Evolutionary conservation across 1,139 yeast species (phyloP).

Genomic region (Lizanozyma gosingica): DNA sequence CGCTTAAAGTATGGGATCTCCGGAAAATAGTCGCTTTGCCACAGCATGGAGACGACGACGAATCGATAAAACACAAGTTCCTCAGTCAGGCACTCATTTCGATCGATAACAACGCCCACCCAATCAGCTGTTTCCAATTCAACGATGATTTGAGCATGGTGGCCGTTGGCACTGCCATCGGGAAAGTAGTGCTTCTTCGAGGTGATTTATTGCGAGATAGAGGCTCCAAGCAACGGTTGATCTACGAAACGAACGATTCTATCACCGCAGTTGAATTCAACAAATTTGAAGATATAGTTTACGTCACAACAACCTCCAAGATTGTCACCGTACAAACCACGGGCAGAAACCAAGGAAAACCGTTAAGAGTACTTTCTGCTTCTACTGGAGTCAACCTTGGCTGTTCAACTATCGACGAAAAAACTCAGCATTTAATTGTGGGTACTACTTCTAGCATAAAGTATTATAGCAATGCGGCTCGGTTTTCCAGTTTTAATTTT

Average conservation of each 20-base stretch:
- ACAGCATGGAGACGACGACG: slow-evolving; percentile 31
- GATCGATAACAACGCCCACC: slow-evolving; percentile 59
- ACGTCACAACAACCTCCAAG: slow-evolving; percentile 61
- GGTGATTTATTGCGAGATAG: slow-evolving; percentile 87
- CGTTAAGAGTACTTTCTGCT: slow-evolving; percentile 54
- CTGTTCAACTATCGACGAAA: slow-evolving; percentile 43
- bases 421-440: slow-evolving; percentile 37
- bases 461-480: slow-evolving; percentile 46
- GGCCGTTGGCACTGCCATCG: slow-evolving; percentile 83
- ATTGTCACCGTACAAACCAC: slow-evolving; percentile 68
- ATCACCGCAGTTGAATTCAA: slow-evolving; percentile 66
- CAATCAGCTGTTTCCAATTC: slow-evolving; percentile 58
- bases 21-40: slow-evolving; percentile 34
- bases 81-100: slow-evolving; percentile 17
- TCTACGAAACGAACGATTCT: slow-evolving; percentile 68
- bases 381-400: slow-evolving; percentile 62
- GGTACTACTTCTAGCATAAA: slow-evolving; percentile 45
- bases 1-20: slow-evolving; percentile 68
- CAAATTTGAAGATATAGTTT: slow-evolving; percentile 29
- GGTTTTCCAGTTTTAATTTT: slow-evolving; percentile 49
- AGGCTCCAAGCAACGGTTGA: slow-evolving; percentile 78
- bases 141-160: slow-evolving; percentile 53
- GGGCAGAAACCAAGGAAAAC: slow-evolving; percentile 68
- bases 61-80: slow-evolving; percentile 16
- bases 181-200: slow-evolving; percentile 69